These are phyloP conservation scores for Penicillium crystallinum DNA, from an alignment of 495 filamentous ascomycete species.

Conservation along the genomic window DNA sequence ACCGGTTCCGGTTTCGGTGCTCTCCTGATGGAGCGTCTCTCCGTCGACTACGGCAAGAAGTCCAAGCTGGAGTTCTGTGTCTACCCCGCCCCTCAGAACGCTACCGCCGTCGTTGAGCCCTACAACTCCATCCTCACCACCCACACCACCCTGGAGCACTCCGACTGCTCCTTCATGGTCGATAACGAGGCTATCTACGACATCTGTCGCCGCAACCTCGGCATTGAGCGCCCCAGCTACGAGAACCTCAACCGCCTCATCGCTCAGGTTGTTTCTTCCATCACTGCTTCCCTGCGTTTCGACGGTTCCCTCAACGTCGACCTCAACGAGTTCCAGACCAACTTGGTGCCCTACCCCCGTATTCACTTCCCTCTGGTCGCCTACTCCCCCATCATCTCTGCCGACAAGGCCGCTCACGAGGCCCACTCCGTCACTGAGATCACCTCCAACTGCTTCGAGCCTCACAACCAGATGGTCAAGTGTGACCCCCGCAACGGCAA, in stretches of 20 bases:
- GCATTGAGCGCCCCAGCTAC: constrained; percentile 93
- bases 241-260: constrained; percentile 98
- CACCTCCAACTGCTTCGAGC: constrained; percentile 67
- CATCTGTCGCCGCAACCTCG: constrained; percentile 95
- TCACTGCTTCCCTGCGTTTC: constrained; percentile 97
- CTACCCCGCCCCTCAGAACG: constrained; percentile 94
- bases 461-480: constrained; percentile 97
- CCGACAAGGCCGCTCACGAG: constrained; percentile 91
- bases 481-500: constrained; percentile 98
- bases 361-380: constrained; percentile 98
- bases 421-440: constrained; percentile 65
- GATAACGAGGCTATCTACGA: constrained; percentile 99
- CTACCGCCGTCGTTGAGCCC: constrained; percentile 95
- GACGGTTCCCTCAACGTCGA: constrained; percentile 99
- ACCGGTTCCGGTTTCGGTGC: constrained; percentile 98
- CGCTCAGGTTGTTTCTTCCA: constrained; percentile 97
- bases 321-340: constrained; percentile 99
- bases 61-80: constrained; percentile 99
- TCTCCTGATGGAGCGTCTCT: constrained; percentile 94
- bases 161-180: constrained; percentile 99
- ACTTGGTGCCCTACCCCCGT: constrained; percentile 96
- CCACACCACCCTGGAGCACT: constrained; percentile 98
- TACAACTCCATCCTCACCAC: constrained; percentile 99
- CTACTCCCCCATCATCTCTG: constrained; percentile 91
- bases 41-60: constrained; percentile 98